phyloP scores from a whole-genome alignment of 2,329 filamentous ascomycete species.

The Fusarium cyanostomum region DNA sequence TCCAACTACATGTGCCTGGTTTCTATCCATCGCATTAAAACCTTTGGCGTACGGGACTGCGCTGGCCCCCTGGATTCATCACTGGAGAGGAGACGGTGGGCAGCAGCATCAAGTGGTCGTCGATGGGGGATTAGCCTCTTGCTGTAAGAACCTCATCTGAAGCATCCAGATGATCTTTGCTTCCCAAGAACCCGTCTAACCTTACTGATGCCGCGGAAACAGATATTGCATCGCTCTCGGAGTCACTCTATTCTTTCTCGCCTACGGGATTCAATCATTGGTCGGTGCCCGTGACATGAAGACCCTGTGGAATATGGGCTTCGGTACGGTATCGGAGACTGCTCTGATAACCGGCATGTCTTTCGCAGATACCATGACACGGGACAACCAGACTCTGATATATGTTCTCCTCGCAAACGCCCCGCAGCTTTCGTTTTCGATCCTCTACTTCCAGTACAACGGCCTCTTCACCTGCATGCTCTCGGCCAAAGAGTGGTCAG shows the following conservation, averaged over 20 bases:
- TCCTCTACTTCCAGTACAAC: constrained; percentile 20
- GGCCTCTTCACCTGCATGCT: constrained; percentile 17
- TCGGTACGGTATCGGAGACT: constrained; percentile 6
- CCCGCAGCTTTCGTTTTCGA: constrained; percentile 13
- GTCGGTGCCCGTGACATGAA: neutral
- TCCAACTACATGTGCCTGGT: constrained; percentile 14
- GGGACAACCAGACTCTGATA: neutral
- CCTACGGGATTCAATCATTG: neutral
- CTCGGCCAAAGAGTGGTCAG: constrained; percentile 14
- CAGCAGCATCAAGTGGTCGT: constrained; percentile 3
- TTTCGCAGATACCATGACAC: neutral
- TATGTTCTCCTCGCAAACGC: constrained; percentile 7
- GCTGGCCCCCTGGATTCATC: no score
- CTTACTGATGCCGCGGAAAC: neutral
- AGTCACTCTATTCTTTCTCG: neutral
- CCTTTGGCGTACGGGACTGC: neutral
- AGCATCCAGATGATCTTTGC: no score
- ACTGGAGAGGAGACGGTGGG: neutral
- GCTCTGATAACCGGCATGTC: neutral
- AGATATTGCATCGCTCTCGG: neutral
- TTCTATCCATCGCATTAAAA: neutral
- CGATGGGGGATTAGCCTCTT: constrained; percentile 2
- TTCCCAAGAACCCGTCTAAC: neutral
- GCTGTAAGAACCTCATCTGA: no score
- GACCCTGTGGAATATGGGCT: constrained; percentile 8